Base-by-base conservation (phyloP, 2,329 filamentous ascomycete genomes). In the Rhinocladiella mackenziei region DNA sequence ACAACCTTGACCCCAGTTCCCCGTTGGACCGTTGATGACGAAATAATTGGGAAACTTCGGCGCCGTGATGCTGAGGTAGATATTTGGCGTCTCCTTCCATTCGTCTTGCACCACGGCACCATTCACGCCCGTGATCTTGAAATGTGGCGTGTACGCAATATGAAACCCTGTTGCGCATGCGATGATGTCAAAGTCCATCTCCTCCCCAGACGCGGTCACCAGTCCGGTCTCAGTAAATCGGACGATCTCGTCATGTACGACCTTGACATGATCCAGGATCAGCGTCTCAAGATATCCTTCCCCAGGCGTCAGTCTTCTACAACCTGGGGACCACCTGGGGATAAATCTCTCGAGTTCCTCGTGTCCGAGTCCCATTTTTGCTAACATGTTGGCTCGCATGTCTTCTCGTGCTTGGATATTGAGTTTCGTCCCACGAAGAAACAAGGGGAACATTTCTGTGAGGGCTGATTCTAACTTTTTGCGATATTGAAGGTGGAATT, bases 31-130 rank as follows among this genome's bases (percentile, higher is more conserved):
- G 5, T 58, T 54, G 36, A 64, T 57, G n/a, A 58, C 58, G 17
- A 66, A 60, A 34, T 62, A 64, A 20, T 36, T 66, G 18, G 73
- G 72, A 51, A 74, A 71, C 2, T 66, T 62, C 0, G 69, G 62
- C 6, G 67, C 69, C 1, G 67, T 65, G 8, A 74, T 54, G 6
- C 69, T 70, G 9, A 75, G 56, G 57, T 76, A 76, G 30, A 47
- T 46, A 26, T 64, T 58, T 4, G 60, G 58, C 68, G 70, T 74
- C 7, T 48, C 39, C 30, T 70, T 70, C 74, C 14, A 64, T 57
- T 42, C 71, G 65, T 61, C 55, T 35, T 48, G 39, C 40, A 48
- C 45, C 9, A 43, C 41, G 5, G 25, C 20, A 3, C 61, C 60
- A 11, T 54, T 50, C 2, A 57, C 53, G 1, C 63, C 62, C 13